phyloP scores from a whole-genome alignment of 768 basidiomycete species.

The Rhodotorula diobovata region DNA sequence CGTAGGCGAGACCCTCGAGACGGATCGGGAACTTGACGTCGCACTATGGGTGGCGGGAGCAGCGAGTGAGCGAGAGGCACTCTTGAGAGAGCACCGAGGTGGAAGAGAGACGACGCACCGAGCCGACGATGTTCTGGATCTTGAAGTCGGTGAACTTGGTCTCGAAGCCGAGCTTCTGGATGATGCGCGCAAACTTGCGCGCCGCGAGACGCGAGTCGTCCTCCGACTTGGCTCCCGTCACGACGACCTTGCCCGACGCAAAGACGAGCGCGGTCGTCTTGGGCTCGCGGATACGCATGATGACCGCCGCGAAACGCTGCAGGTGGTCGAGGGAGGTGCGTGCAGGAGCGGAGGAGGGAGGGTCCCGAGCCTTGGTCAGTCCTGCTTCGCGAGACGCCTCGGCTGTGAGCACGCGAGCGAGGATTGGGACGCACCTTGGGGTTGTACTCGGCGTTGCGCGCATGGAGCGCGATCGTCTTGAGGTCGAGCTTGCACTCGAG shows the following conservation, averaged over 20 bases:
- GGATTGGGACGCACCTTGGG: constrained; percentile 67
- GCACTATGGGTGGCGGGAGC: constrained; percentile 53
- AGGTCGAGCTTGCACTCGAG: constrained; percentile 92
- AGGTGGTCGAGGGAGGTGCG: not conserved
- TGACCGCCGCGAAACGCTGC: constrained; percentile 99
- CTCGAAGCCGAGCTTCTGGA: constrained; percentile 98
- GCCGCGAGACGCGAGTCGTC: constrained; percentile 95
- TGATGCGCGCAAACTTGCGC: constrained; percentile 97
- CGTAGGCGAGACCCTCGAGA: constrained; percentile 92
- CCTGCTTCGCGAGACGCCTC: constrained; percentile 49
- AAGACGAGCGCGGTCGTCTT: constrained; percentile 99
- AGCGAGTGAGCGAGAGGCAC: not conserved
- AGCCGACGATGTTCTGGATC: constrained; percentile 98
- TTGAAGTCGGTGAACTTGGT: constrained; percentile 99
- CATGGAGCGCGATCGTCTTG: constrained; percentile 97
- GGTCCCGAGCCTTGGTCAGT: constrained; percentile 41
- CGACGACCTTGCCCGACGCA: constrained; percentile 99
- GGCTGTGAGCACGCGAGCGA: too few species aligned
- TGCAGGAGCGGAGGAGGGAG: constrained; percentile 23
- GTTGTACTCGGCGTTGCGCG: constrained; percentile 98
- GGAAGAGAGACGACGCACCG: constrained; percentile 41
- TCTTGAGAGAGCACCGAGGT: not conserved
- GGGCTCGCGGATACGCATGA: constrained; percentile 99
- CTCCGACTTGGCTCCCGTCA: constrained; percentile 97
- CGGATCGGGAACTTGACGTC: constrained; percentile 99